These are phyloP conservation scores for Solanum virginianum DNA, from an alignment of 257 asterid genomes.

Conservation along the genomic window DNA sequence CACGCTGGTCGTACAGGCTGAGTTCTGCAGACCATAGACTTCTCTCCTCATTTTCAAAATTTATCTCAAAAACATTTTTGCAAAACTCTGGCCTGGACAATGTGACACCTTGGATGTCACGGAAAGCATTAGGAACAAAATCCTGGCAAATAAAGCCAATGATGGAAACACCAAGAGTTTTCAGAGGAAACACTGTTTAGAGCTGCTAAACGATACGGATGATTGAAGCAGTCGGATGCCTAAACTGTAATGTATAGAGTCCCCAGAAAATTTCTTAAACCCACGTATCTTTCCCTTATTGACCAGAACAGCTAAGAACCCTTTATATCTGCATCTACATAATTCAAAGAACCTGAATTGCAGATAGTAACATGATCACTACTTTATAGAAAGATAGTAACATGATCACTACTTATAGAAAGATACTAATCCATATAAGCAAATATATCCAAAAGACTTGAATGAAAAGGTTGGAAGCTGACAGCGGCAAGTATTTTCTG, in stretches of 20 bases:
- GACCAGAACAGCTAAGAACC: not conserved
- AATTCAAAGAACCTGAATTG: not conserved
- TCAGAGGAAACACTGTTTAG: not conserved
- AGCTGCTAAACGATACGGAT: not conserved
- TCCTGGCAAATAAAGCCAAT: conserved; percentile 30
- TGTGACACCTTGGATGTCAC: conserved; percentile 95
- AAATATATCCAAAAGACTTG: not conserved
- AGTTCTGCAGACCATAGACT: conserved; percentile 87
- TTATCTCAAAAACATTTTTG: conserved; percentile 72
- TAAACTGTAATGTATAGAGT: not conserved
- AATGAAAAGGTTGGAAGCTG: not conserved
- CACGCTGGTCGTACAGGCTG: conserved; percentile 82
- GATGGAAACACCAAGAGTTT: not conserved
- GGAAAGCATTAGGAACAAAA: conserved; percentile 71
- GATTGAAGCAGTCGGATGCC: not conserved
- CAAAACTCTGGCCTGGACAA: conserved; percentile 80
- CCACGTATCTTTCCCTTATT: not conserved
- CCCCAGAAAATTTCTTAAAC: not conserved
- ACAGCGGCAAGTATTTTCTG: not conserved
- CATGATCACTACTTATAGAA: not conserved
- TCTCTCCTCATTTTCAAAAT: conserved; percentile 82
- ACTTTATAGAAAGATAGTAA: not conserved
- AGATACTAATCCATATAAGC: not conserved
- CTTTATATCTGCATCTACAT: not conserved
- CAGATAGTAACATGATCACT: not conserved